A percentile compares a stretch with the other conserved stretches of the same genome.
phyloP scores from a whole-genome alignment of 2,329 filamentous ascomycete genomes.

The Colletotrichum viniferum region DNA sequence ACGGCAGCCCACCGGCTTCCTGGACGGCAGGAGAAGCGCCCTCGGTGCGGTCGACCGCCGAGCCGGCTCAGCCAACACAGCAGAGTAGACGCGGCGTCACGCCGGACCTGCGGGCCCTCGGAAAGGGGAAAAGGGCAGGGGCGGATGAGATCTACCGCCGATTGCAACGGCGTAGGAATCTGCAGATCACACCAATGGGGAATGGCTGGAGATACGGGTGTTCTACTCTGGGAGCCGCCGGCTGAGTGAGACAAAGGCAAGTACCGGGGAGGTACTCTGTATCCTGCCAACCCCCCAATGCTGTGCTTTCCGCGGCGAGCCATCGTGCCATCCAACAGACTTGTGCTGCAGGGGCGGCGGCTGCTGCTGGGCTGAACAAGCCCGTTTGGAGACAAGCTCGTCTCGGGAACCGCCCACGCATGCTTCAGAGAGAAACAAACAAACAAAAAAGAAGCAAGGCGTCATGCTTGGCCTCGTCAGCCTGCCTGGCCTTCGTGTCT shows the following conservation, averaged over 20 bases:
- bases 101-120: neutral
- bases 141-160: slow-evolving; percentile 2
- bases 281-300: neutral
- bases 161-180: slow-evolving; percentile 5
- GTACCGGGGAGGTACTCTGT: neutral
- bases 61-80: neutral
- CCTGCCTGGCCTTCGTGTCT: neutral
- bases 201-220: neutral
- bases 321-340: slow-evolving; percentile 7
- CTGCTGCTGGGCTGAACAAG: slow-evolving; percentile 6
- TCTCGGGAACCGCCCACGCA: slow-evolving; percentile 9
- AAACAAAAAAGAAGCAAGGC: neutral
- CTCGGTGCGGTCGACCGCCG: neutral
- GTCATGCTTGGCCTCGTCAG: neutral
- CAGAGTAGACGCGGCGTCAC: neutral
- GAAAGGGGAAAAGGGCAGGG: neutral
- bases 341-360: slow-evolving; percentile 13
- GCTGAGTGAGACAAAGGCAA: neutral
- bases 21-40: neutral
- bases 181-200: neutral
- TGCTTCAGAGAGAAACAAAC: neutral
- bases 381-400: slow-evolving; percentile 3
- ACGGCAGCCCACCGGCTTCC: neutral
- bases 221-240: neutral
- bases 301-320: neutral